Evolutionary conservation across 2,329 filamentous ascomycete species (phyloP).

Genomic region (Alternaria sp.): DNA sequence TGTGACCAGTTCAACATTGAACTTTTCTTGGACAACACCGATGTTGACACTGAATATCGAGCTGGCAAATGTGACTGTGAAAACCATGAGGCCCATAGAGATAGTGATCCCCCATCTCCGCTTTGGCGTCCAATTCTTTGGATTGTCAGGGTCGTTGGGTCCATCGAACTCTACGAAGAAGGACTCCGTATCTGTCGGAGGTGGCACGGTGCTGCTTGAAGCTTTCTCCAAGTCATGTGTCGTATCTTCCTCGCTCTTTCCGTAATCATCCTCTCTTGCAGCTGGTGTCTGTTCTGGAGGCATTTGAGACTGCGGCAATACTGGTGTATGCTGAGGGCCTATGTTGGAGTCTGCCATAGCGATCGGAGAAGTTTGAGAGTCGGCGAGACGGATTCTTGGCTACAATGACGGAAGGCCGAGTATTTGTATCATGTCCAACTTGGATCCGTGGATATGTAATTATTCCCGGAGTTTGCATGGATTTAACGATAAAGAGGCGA

Average conservation of each 20-base stretch:
- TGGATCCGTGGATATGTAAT: slow-evolving; percentile 6
- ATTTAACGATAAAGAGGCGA: slow-evolving; percentile 6
- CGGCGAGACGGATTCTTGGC: not conserved
- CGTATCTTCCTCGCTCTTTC: slow-evolving; percentile 17
- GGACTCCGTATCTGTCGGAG: slow-evolving; percentile 25
- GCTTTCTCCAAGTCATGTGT: slow-evolving; percentile 21
- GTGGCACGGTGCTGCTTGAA: not conserved
- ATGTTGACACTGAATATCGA: slow-evolving; percentile 69
- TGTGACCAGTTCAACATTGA: slow-evolving; percentile 56
- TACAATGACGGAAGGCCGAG: not conserved
- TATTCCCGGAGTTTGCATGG: slow-evolving; percentile 21
- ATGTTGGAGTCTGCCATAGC: slow-evolving; percentile 2
- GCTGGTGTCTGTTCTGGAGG: not conserved
- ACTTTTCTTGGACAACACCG: slow-evolving; percentile 60
- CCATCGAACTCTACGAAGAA: slow-evolving; percentile 76
- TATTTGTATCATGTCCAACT: slow-evolving; percentile 13
- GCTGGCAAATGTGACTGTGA: slow-evolving; percentile 59
- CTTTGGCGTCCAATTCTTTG: slow-evolving; percentile 73
- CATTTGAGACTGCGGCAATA: not conserved
- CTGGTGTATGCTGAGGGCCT: not conserved
- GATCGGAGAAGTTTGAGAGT: not conserved
- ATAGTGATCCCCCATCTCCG: slow-evolving; percentile 75
- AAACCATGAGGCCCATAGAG: slow-evolving; percentile 62
- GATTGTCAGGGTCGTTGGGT: slow-evolving; percentile 73
- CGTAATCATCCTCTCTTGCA: not conserved